Conservation (phyloP, 2,329 filamentous ascomycete species). For the Botrytis byssoidea region DNA sequence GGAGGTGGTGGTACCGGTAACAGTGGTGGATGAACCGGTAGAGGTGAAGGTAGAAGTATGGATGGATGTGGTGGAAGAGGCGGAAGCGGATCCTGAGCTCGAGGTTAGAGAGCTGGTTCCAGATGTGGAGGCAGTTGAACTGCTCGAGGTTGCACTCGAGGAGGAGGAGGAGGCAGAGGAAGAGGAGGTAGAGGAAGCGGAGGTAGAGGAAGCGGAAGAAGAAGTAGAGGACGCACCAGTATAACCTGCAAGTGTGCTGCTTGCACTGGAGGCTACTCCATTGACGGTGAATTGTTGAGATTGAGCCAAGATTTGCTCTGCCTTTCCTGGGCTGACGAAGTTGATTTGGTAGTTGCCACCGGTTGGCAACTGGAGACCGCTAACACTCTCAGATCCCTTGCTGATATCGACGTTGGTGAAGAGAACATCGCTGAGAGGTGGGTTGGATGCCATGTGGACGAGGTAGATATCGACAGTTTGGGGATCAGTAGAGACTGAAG, state of each 20-base stretch:
- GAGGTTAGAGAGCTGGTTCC: conserved; percentile 2
- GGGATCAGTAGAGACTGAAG: conserved; percentile 17
- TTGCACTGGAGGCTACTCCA: conserved; percentile 11
- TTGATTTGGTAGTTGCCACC: conserved; percentile 20
- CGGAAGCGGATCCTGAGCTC: conserved; percentile 1
- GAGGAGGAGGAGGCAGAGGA: background rate
- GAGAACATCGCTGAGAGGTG: conserved; percentile 14
- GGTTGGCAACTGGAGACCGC: conserved; percentile 19
- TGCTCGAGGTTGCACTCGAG: background rate
- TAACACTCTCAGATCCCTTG: conserved; percentile 5
- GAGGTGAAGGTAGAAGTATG: background rate
- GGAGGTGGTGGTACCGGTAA: background rate
- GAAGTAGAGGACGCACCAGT: conserved; percentile 20
- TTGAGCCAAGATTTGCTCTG: conserved; percentile 20
- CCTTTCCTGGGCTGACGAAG: conserved; percentile 18
- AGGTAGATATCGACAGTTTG: conserved; percentile 19
- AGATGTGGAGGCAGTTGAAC: background rate
- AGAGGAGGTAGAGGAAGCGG: background rate
- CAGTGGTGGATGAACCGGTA: background rate
- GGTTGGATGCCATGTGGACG: conserved; percentile 16
- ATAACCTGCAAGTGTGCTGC: conserved; percentile 21
- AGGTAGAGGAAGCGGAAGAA: background rate
- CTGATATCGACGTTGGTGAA: conserved; percentile 6
- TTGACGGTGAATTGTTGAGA: conserved; percentile 21
- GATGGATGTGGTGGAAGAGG: background rate